A percentile compares a stretch with the other conserved stretches of the same genome.
Evolutionary conservation across 768 basidiomycete species (phyloP).

Genomic region (Mycena metata): DNA sequence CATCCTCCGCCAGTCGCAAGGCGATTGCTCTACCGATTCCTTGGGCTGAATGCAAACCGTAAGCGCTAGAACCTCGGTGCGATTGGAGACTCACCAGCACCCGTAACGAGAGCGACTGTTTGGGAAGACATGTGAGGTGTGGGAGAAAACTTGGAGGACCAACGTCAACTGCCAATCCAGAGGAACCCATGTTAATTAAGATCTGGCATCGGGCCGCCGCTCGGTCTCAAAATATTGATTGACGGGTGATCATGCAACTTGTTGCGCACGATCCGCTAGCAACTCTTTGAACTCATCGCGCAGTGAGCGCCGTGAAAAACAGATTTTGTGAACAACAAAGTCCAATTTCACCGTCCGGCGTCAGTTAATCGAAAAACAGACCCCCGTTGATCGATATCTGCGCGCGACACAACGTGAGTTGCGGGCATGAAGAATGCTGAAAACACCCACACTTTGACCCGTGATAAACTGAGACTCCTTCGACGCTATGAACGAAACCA

Average conservation of each 20-base stretch:
- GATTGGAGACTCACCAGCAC: constrained; percentile 36
- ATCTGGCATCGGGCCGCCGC: no score
- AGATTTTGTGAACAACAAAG: neutral
- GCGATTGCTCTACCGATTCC: constrained; percentile 51
- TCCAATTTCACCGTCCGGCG: neutral
- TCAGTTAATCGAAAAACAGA: constrained; percentile 24
- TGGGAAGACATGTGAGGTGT: constrained; percentile 31
- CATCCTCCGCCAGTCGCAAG: constrained; percentile 51
- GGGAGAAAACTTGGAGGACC: no score
- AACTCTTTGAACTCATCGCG: no score
- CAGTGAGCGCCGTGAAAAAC: neutral
- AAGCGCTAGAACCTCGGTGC: no score
- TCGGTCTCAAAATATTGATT: no score
- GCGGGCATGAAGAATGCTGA: neutral
- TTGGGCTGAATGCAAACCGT: neutral
- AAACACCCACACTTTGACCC: constrained; percentile 37
- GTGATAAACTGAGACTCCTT: constrained; percentile 47
- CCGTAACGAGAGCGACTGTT: constrained; percentile 49
- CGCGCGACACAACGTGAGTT: neutral
- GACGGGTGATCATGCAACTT: no score
- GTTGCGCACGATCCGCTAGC: no score
- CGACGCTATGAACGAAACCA: constrained; percentile 49
- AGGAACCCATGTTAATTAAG: no score
- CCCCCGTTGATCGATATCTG: constrained; percentile 33
- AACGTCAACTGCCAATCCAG: no score